phyloP scores from a whole-genome alignment of 495 filamentous ascomycete species.

The Trichoderma asperelloides region DNA sequence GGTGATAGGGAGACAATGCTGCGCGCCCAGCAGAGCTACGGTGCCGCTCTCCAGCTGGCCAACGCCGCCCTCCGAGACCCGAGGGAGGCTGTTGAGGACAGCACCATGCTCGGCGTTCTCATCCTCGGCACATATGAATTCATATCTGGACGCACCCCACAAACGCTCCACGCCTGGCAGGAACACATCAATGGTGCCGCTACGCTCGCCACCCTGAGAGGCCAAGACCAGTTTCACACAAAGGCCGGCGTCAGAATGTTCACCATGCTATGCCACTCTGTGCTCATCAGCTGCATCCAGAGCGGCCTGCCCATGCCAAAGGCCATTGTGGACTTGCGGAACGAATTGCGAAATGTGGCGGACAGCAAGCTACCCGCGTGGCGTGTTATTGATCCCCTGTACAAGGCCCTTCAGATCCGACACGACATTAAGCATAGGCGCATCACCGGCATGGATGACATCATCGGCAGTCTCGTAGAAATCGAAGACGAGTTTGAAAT shows the following conservation, averaged over 20 bases:
- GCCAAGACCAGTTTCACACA: constrained; percentile 45
- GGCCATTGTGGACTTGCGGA: constrained; percentile 28
- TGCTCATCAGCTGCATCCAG: constrained; percentile 34
- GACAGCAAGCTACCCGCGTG: constrained; percentile 20
- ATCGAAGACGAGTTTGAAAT: constrained; percentile 44
- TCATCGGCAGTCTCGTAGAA: constrained; percentile 36
- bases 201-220: constrained; percentile 48
- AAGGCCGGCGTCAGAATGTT: constrained; percentile 49
- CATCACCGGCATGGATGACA: constrained; percentile 31
- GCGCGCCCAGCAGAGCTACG: constrained; percentile 37
- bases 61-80: constrained; percentile 47
- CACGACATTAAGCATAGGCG: constrained; percentile 28
- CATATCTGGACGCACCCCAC: constrained; percentile 37
- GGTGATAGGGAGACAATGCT: constrained; percentile 31
- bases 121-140: constrained; percentile 51
- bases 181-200: constrained; percentile 53
- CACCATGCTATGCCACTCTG: constrained; percentile 41
- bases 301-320: constrained; percentile 28
- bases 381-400: constrained; percentile 24
- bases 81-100: constrained; percentile 48
- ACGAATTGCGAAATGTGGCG: constrained; percentile 20
- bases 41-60: constrained; percentile 35
- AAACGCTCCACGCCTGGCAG: constrained; percentile 44
- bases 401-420: constrained; percentile 39
- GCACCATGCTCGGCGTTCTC: constrained; percentile 52